Conservation (phyloP, 495 filamentous ascomycete genomes). For the Xylaria curta region DNA sequence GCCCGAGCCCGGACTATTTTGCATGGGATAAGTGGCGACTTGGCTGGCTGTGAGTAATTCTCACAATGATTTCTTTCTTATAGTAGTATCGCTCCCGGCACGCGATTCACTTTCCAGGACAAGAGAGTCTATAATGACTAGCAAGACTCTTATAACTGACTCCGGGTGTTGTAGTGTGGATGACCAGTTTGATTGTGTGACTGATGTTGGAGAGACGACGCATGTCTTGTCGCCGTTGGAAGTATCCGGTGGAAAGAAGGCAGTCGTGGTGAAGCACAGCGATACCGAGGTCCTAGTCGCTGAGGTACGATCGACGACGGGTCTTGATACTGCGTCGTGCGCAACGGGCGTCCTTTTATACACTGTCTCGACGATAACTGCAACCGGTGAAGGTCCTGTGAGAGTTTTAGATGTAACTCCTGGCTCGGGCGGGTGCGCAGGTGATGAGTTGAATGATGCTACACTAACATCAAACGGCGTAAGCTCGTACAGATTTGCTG, state of each 20-base stretch:
- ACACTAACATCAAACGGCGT: conserved; percentile 12
- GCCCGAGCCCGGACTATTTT: conserved; percentile 44
- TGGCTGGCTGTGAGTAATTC: conserved; percentile 33
- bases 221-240: conserved; percentile 39
- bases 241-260: conserved; percentile 23
- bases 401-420: conserved; percentile 30
- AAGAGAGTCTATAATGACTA: neutral
- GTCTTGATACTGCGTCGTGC: conserved; percentile 24
- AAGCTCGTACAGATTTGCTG: conserved; percentile 17
- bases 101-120: neutral
- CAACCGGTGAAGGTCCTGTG: conserved; percentile 27
- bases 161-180: conserved; percentile 13
- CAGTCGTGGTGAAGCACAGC: conserved; percentile 29
- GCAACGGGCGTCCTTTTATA: conserved; percentile 30
- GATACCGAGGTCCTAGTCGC: conserved; percentile 27
- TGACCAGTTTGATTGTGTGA: conserved; percentile 38
- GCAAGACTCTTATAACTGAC: neutral
- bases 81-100: neutral
- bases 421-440: conserved; percentile 23
- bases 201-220: conserved; percentile 27
- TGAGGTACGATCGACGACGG: conserved; percentile 25
- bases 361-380: conserved; percentile 26
- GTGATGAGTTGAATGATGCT: conserved; percentile 30
- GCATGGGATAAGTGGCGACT: conserved; percentile 46
- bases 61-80: neutral